Evolutionary conservation across 768 basidiomycete species (phyloP).

Genomic region (Boletus reticulatus): DNA sequence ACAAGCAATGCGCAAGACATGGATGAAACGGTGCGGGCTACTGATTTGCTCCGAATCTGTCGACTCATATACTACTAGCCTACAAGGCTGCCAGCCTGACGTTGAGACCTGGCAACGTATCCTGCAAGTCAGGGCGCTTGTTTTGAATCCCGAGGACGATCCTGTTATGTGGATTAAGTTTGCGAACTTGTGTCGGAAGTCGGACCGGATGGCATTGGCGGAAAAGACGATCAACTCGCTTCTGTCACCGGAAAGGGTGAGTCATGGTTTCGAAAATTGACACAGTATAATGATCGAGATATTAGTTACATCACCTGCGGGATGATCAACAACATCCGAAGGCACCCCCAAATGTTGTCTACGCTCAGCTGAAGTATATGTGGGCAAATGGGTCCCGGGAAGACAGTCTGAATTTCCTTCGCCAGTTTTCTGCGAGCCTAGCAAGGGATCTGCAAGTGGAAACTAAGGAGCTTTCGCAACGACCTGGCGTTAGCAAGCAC

Average conservation of each 20-base stretch:
- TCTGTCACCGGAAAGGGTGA: conserved; percentile 68
- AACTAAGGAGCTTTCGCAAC: conserved; percentile 46
- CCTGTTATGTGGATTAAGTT: conserved; percentile 99
- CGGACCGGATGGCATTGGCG: conserved; percentile 89
- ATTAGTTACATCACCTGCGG: conserved; percentile 44
- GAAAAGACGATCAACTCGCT: conserved; percentile 96
- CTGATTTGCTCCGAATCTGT: not conserved
- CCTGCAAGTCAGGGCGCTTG: conserved; percentile 91
- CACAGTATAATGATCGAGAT: conserved; percentile 1
- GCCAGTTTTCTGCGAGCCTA: conserved; percentile 76
- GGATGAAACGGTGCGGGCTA: conserved; percentile 83
- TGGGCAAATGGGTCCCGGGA: conserved; percentile 85
- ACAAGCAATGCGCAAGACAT: conserved; percentile 85
- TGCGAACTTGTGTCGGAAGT: conserved; percentile 94
- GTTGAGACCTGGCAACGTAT: conserved; percentile 99
- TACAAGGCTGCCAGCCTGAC: conserved; percentile 96
- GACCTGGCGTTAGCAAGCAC: conserved; percentile 52
- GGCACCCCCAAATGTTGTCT: conserved; percentile 94
- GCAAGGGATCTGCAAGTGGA: conserved; percentile 71
- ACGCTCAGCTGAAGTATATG: conserved; percentile 92
- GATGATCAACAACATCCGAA: conserved; percentile 55
- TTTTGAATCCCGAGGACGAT: conserved; percentile 90
- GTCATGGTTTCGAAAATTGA: conserved; percentile 12
- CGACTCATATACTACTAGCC: conserved; percentile 38
- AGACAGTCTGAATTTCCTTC: conserved; percentile 79